Evolutionary conservation across 306 rosid species (phyloP), one percentile per base, ranked within the genome.

Genomic region (Arachis hypogaea): DNA sequence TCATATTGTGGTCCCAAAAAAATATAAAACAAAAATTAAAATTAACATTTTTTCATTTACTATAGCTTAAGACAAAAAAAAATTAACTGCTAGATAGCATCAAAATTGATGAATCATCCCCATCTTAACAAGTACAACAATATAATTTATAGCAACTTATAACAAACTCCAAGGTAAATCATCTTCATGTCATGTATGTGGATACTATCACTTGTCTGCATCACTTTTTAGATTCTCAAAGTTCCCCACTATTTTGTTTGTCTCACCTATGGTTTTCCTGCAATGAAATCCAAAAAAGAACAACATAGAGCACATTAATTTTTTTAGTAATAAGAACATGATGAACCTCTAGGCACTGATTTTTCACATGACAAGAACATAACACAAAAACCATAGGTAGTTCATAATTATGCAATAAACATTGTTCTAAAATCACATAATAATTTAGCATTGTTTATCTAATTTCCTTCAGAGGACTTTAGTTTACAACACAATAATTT

Each of bases 241-340:
- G 36, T 14, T 36, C 77, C 68, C 77, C 68, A n/a, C 72, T 72
- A 43, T 36, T 74, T 10, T 59, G 42, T 47, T 78, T 33, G 4
- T 33, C 81, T 70, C 79, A 42, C 63, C 84, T 66, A 44, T 49
- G 76, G 28, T 5, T 69, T 2, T 69, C 83, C 91, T 90, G 90
- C 45, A 78, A 74, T 41, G 78, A 52, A 80, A 77, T 76, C 60
- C 30, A 80, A 74, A 59, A 63, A 59, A 33, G 22, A 56, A 14
- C 50, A 56, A 16, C 41, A 5, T 5, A 72, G 18, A 46, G 44
- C 49, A 45, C 49, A 45, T 45, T 6, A 6, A 45, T 3, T 6
- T 45, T 45, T 45, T 45, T 45, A 33, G 38, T 33, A 43, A 43
- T 7, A 43, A 43, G 49, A 43, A 68, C 51, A 68, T 38, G 73